Conservation (phyloP, 106 monocot genomes). For the Dendrobium officinale region DNA sequence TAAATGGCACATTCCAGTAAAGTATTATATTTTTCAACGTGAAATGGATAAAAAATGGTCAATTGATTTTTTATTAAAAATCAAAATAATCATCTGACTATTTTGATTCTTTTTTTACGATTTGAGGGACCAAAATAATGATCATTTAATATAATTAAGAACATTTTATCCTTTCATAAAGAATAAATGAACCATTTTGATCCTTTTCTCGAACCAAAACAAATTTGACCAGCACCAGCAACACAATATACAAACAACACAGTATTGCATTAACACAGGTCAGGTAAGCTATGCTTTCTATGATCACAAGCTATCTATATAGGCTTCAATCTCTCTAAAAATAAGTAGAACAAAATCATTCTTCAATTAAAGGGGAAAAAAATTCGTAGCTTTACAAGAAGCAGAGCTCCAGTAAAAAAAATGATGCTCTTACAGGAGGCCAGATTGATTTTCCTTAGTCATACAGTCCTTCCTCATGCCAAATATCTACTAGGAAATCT, state of each 20-base stretch:
- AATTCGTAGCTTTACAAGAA: neutral
- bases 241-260: neutral
- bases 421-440: neutral
- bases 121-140: no score
- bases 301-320: neutral
- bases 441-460: slow-evolving; percentile 22
- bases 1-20: no score
- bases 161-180: no score
- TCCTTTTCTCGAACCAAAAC: neutral
- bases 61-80: no score
- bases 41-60: no score
- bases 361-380: neutral
- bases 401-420: neutral
- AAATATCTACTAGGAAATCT: slow-evolving; percentile 87
- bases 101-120: no score
- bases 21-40: no score
- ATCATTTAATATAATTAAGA: no score
- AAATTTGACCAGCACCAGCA: neutral
- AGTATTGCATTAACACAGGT: neutral
- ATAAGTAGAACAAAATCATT: neutral
- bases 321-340: neutral
- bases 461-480: slow-evolving; percentile 89
- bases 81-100: no score
- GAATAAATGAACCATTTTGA: no score
- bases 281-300: neutral